These are phyloP conservation scores for Zea luxurians DNA, from an alignment of 176 grass and related monocot species.

Conservation along the genomic window DNA sequence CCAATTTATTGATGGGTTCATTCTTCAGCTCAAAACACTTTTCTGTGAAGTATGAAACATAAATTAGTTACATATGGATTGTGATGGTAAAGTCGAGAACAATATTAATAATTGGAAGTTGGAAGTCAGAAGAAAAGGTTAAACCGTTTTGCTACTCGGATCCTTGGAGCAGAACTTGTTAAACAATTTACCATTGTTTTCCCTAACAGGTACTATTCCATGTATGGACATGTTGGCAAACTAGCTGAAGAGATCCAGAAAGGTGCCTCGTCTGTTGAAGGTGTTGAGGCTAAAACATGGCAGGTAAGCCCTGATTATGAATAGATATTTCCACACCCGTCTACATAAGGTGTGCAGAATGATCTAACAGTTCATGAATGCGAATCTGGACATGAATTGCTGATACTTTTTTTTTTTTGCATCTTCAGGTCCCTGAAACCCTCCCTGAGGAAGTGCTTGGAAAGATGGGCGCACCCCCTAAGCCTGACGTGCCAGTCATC, in stretches of 20 bases:
- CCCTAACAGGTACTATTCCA: constrained; percentile 80
- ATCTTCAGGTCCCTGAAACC: constrained; percentile 69
- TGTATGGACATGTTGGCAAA: constrained; percentile 83
- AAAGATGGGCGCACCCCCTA: constrained; percentile 85
- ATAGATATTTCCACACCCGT: neutral
- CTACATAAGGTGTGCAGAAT: neutral
- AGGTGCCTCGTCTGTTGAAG: constrained; percentile 76
- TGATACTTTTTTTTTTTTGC: neutral
- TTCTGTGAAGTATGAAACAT: constrained; percentile 2
- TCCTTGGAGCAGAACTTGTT: too few relatives aligned
- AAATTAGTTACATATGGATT: neutral
- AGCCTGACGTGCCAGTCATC: constrained; percentile 65
- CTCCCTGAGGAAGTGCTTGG: constrained; percentile 72
- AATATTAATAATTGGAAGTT: neutral
- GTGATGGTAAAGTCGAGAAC: neutral
- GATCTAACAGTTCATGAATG: neutral
- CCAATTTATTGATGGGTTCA: neutral
- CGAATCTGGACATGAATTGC: neutral
- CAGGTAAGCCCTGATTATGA: constrained; percentile 49
- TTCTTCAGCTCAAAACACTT: neutral
- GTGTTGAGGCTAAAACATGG: constrained; percentile 83
- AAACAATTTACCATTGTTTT: neutral
- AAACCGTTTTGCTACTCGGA: neutral
- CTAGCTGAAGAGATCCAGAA: constrained; percentile 85
- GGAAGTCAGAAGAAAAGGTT: neutral